Evolutionary conservation across 805 yeast genomes (phyloP).

Genomic region (Metschnikowia cerradonensis): DNA sequence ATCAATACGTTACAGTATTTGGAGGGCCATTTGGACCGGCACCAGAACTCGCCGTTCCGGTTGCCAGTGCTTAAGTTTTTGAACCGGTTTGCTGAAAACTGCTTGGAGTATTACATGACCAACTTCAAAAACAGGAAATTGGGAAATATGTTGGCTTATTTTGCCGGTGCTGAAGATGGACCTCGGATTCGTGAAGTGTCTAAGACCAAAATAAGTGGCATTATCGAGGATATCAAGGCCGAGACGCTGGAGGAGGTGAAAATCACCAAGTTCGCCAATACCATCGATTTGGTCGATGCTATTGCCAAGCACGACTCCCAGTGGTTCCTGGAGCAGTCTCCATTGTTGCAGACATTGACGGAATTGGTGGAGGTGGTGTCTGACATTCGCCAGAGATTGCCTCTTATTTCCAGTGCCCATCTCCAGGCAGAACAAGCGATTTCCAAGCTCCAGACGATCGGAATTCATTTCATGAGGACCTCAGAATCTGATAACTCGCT

Average conservation of each 20-base stretch:
- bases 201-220: conserved; percentile 46
- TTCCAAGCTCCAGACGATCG: conserved; percentile 49
- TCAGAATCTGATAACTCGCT: conserved; percentile 25
- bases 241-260: conserved; percentile 52
- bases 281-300: conserved; percentile 60
- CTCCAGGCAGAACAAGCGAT: conserved; percentile 71
- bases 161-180: conserved; percentile 54
- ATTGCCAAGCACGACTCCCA: conserved; percentile 46
- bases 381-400: conserved; percentile 27
- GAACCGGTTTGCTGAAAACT: conserved; percentile 74
- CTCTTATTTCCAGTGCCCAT: conserved; percentile 56
- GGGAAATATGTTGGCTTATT: conserved; percentile 65
- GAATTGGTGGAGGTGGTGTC: conserved; percentile 43
- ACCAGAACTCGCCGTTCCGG: conserved; percentile 84
- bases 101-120: conserved; percentile 63
- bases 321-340: conserved; percentile 57
- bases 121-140: conserved; percentile 60
- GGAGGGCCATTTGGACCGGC: conserved; percentile 80
- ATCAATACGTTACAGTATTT: conserved; percentile 69
- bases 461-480: conserved; percentile 26
- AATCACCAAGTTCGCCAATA: conserved; percentile 66
- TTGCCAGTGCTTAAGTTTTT: conserved; percentile 84
- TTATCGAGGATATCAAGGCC: conserved; percentile 45
- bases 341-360: conserved; percentile 41
- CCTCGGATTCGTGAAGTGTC: conserved; percentile 53